These are phyloP conservation scores for Fusarium dimerum DNA, from an alignment of 2,329 filamentous ascomycete species.

Conservation along the genomic window DNA sequence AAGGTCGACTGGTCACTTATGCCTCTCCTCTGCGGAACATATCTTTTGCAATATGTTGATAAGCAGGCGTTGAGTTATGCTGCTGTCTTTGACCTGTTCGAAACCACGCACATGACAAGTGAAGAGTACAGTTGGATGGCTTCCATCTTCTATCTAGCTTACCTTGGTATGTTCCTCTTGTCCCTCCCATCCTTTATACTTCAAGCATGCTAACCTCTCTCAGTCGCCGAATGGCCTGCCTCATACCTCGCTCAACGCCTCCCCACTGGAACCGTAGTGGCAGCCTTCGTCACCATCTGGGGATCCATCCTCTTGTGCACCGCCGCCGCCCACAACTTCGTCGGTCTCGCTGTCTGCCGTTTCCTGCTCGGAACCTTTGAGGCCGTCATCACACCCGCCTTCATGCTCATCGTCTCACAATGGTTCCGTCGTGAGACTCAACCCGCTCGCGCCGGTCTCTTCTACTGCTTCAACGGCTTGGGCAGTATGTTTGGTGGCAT, in stretches of 20 bases:
- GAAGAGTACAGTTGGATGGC: conserved; percentile 56
- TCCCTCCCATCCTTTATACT: background rate
- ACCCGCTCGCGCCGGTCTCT: conserved; percentile 46
- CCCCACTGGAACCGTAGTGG: conserved; percentile 37
- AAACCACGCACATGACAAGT: conserved; percentile 46
- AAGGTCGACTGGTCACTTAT: conserved; percentile 53
- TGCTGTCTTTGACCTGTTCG: conserved; percentile 57
- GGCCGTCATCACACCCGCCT: conserved; percentile 49
- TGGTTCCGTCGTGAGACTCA: conserved; percentile 50
- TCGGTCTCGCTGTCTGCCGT: conserved; percentile 45
- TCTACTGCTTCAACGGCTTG: conserved; percentile 46
- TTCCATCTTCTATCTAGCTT: conserved; percentile 56
- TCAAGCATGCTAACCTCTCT: background rate
- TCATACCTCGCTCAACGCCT: conserved; percentile 37
- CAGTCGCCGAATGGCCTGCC: conserved; percentile 42
- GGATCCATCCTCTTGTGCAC: conserved; percentile 46
- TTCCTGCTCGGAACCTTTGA: conserved; percentile 51
- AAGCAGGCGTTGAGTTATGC: conserved; percentile 56
- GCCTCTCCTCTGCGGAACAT: conserved; percentile 52
- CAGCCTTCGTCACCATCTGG: conserved; percentile 37
- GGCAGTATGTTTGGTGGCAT: conserved; percentile 46
- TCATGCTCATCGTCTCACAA: conserved; percentile 53
- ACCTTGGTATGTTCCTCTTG: conserved; percentile 26
- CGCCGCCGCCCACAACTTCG: conserved; percentile 43
- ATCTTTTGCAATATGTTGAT: conserved; percentile 56